These are phyloP conservation scores for Colletotrichum sp. DNA, from an alignment of 2,329 filamentous ascomycete genomes.

Conservation along the genomic window DNA sequence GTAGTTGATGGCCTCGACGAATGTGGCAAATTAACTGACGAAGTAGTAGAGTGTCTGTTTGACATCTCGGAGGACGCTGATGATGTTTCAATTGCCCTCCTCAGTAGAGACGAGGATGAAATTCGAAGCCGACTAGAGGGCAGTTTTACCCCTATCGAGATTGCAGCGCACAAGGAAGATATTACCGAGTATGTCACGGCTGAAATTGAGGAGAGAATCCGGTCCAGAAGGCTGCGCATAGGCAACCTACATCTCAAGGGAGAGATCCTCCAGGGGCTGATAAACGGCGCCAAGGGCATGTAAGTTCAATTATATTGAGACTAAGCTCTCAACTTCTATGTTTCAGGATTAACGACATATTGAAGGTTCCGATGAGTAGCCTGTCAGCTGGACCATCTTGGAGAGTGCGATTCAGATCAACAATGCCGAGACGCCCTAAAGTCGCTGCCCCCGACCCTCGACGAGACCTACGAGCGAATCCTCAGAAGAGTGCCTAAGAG, in stretches of 20 bases:
- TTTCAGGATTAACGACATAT: not conserved
- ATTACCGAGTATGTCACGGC: not conserved
- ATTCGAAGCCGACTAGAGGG: not conserved
- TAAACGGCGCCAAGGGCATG: not conserved
- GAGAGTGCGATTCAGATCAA: not conserved
- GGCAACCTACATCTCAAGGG: not conserved
- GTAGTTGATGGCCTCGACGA: not conserved
- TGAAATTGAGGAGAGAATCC: not conserved
- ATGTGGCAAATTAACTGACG: not conserved
- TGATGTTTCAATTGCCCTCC: not conserved
- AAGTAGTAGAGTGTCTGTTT: not conserved
- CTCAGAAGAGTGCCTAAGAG: not conserved
- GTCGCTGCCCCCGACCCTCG: not conserved
- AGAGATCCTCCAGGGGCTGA: not conserved
- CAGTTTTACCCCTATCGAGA: not conserved
- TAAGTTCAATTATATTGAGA: not conserved
- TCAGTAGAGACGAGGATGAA: not conserved
- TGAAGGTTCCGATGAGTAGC: conserved; percentile 1
- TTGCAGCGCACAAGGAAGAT: not conserved
- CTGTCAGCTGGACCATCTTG: conserved; percentile 1
- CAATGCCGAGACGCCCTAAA: not conserved
- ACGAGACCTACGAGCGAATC: not conserved
- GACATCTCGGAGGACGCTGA: not conserved
- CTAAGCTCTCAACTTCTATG: not conserved
- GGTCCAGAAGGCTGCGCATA: not conserved